Evolutionary conservation across 1,284 basidiomycete species (phyloP).

Genomic region (Puccinia brachypodii): DNA sequence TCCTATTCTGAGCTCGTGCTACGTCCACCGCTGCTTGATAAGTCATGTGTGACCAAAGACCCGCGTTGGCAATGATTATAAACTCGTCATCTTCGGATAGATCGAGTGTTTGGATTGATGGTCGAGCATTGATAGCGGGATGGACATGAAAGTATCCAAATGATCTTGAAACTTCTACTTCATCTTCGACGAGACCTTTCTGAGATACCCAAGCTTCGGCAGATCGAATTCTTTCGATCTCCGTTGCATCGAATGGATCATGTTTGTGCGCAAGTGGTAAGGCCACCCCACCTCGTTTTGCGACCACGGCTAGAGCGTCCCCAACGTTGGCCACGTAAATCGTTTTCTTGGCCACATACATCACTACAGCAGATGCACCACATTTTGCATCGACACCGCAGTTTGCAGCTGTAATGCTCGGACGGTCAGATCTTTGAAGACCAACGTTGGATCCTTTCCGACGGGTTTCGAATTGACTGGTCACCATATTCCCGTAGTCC

Average conservation of each 20-base stretch:
- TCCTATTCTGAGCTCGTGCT: slow-evolving; percentile 71
- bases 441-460: slow-evolving; percentile 73
- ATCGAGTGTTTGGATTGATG: slow-evolving; percentile 71
- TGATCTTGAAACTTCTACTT: slow-evolving; percentile 83
- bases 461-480: slow-evolving; percentile 61
- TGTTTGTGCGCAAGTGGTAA: slow-evolving; percentile 77
- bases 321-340: slow-evolving; percentile 90
- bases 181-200: slow-evolving; percentile 89
- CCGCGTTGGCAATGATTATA: slow-evolving; percentile 89
- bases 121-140: slow-evolving; percentile 86
- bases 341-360: slow-evolving; percentile 78
- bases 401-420: slow-evolving; percentile 51
- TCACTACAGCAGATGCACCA: slow-evolving; percentile 83
- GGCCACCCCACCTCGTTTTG: slow-evolving; percentile 72
- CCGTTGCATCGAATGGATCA: slow-evolving; percentile 82
- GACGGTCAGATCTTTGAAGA: slow-evolving; percentile 58
- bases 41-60: slow-evolving; percentile 90
- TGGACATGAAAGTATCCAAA: slow-evolving; percentile 92
- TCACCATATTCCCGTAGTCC: slow-evolving; percentile 64
- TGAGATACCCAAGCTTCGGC: slow-evolving; percentile 96
- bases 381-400: slow-evolving; percentile 59
- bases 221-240: slow-evolving; percentile 80
- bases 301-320: slow-evolving; percentile 83
- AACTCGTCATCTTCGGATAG: slow-evolving; percentile 90
- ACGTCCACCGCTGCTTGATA: slow-evolving; percentile 98